Base-by-base conservation (phyloP, 139 green algal genomes). In the Desmodesmus armatus region DNA sequence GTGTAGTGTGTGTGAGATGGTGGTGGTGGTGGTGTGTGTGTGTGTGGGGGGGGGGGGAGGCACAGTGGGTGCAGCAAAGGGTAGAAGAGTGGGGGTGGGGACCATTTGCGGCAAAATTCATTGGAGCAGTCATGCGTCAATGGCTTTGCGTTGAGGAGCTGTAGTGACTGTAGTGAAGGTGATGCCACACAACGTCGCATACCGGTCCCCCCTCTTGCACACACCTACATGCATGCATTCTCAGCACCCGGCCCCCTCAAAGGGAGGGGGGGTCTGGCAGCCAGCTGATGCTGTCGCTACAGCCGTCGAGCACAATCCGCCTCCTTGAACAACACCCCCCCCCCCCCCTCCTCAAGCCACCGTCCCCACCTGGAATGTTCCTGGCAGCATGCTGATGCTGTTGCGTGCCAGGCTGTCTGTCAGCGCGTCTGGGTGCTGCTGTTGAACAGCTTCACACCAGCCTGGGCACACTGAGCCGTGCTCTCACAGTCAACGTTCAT, bases 361-460 rank as follows among this genome's bases (percentile, higher is more conserved):
- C 3, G 11, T 3, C 4, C 31, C 19, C 47, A 80, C 67, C 67
- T 79, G 67, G 80, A 78, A 79, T 31, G 80, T 85, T 5, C 39
- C 49, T 19, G 66, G 47, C 66, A 85, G 37, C 49, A 85, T 25
- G 47, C 51, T 78, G 67, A 71, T 43, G 33, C 66, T 37, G 33
- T 35, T 33, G 11, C 31, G 53, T 29, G 66, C 33, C 15, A 85
- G 35, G 29, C 15, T 35, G 37, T 70, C 66, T 5, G 66, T 43
- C 11, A 85, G 49, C 19, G 5, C 3, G 80, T 74, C 67, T 73
- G 49, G 27, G 33, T 70, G 47, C 35, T 73, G 66, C 23, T 53
- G 35, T 85, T 79, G 37, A 60, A 35, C 35, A 85, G 67, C 47
- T 37, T 79, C 1, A 1, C 7, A 17, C 80, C 80, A 0, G 80